These are phyloP conservation scores for Avena atlantica DNA, from an alignment of 176 grass and related monocot species.

Conservation along the genomic window DNA sequence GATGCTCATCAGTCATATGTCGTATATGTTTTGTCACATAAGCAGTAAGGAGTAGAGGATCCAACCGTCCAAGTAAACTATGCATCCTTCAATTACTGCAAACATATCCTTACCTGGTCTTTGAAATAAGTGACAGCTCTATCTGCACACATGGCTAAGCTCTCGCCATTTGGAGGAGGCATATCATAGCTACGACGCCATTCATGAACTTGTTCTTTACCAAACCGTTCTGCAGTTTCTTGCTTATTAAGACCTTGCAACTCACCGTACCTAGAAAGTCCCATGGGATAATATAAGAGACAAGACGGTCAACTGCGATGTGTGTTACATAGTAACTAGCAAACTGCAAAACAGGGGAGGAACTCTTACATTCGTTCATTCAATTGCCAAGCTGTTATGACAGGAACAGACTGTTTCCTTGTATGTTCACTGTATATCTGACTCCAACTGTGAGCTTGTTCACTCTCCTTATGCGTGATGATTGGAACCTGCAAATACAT, in stretches of 20 bases:
- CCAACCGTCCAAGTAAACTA: neutral
- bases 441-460: constrained; percentile 79
- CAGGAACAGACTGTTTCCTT: constrained; percentile 78
- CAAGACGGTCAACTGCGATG: neutral
- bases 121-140: constrained; percentile 96
- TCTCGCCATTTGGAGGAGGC: constrained; percentile 90
- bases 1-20: neutral
- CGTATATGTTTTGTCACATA: neutral
- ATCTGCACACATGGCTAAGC: constrained; percentile 91
- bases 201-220: constrained; percentile 94
- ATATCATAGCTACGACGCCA: constrained; percentile 95
- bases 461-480: constrained; percentile 65
- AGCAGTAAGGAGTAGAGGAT: neutral
- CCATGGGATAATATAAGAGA: neutral
- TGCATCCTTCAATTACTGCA: neutral
- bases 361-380: constrained; percentile 70
- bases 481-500: constrained; percentile 73
- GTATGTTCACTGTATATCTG: constrained; percentile 88
- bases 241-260: constrained; percentile 98
- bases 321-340: neutral
- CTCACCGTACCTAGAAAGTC: constrained; percentile 74
- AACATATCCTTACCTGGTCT: constrained; percentile 64
- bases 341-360: constrained; percentile 8
- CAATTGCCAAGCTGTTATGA: constrained; percentile 88
- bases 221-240: constrained; percentile 90